These are phyloP conservation scores for Phytopythium boreale DNA, from an alignment of 352 stramenopile genomes.

Conservation along the genomic window DNA sequence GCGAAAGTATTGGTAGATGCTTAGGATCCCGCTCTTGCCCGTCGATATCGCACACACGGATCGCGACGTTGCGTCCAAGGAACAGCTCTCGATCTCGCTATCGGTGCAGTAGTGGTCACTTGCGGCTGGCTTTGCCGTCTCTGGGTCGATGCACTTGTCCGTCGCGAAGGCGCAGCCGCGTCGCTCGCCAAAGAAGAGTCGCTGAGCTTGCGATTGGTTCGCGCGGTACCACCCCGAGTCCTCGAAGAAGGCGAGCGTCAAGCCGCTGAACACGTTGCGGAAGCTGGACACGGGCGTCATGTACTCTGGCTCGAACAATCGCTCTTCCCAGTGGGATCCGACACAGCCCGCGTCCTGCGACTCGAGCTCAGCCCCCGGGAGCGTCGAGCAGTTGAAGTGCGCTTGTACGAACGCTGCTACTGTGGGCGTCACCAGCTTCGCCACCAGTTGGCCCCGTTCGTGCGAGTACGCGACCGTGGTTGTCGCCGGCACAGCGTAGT, in stretches of 20 bases:
- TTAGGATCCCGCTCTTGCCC: conserved; percentile 33
- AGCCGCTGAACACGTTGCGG: conserved; percentile 61
- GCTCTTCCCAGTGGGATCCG: conserved; percentile 83
- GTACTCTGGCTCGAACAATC: conserved; percentile 80
- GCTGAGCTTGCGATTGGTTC: conserved; percentile 42
- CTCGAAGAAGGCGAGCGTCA: conserved; percentile 82
- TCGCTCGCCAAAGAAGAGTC: conserved; percentile 64
- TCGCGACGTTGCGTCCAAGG: conserved; percentile 63
- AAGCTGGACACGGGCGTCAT: conserved; percentile 79
- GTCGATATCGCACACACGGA: conserved; percentile 60
- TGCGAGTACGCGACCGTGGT: conserved; percentile 54
- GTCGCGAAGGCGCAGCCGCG: conserved; percentile 65
- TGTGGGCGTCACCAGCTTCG: conserved; percentile 67
- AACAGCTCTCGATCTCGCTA: conserved; percentile 61
- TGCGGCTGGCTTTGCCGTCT: conserved; percentile 35
- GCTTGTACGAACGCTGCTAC: conserved; percentile 52
- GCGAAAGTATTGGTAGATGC: conserved; percentile 63
- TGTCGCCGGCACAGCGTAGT: conserved; percentile 28
- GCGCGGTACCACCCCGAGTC: conserved; percentile 82
- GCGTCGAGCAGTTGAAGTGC: conserved; percentile 63
- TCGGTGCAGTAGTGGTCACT: conserved; percentile 66
- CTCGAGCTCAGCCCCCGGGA: conserved; percentile 74
- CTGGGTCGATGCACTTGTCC: conserved; percentile 63
- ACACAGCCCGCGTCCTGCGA: conserved; percentile 70
- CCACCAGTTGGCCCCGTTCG: conserved; percentile 51